Conservation (phyloP, 1,284 basidiomycete genomes). For the Sanghuangporus sanghuang region DNA sequence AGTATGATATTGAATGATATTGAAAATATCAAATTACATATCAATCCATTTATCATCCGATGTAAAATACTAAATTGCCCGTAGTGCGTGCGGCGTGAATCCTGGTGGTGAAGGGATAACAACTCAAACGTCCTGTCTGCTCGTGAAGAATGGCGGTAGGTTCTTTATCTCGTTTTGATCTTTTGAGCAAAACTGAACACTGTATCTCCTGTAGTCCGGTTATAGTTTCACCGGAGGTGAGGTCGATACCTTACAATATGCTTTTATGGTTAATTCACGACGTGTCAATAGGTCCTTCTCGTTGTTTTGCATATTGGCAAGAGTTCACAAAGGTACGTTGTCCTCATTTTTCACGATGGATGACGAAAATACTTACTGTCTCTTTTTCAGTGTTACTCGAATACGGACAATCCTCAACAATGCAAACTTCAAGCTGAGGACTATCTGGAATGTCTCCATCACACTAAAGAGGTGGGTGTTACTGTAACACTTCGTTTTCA, state of each 20-base stretch:
- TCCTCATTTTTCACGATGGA: no score
- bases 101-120: neutral
- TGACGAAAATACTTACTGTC: neutral
- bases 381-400: slow-evolving; percentile 73
- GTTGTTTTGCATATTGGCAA: slow-evolving; percentile 93
- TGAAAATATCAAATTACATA: no score
- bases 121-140: slow-evolving; percentile 1
- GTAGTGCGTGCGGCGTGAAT: neutral
- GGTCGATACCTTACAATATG: neutral
- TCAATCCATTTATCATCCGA: no score
- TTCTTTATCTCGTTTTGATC: neutral
- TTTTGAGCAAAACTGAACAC: no score
- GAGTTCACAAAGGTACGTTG: slow-evolving; percentile 70
- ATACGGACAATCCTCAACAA: slow-evolving; percentile 70
- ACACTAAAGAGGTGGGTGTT: slow-evolving; percentile 76
- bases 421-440: slow-evolving; percentile 79
- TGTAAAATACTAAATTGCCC: no score
- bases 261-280: neutral
- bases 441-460: slow-evolving; percentile 92
- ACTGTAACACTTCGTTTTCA: slow-evolving; percentile 3
- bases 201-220: slow-evolving; percentile 36
- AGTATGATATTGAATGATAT: no score
- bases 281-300: slow-evolving; percentile 63
- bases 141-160: slow-evolving; percentile 19
- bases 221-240: slow-evolving; percentile 65